These are phyloP conservation scores for Hygrocybe punicea DNA, from an alignment of 768 basidiomycete genomes.

Conservation along the genomic window DNA sequence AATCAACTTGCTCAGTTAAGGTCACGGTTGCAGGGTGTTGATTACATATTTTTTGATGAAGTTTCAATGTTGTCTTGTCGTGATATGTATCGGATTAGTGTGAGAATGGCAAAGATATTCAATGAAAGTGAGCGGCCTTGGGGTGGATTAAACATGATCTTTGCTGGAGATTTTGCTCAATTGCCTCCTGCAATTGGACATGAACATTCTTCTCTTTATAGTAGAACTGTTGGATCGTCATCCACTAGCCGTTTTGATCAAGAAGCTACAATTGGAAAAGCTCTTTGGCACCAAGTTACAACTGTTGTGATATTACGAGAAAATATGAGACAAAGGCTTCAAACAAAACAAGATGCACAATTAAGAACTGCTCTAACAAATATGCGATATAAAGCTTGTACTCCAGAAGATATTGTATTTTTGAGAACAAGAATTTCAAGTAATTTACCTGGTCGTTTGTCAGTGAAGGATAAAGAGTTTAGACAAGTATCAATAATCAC, in stretches of 20 bases:
- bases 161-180: slow-evolving; percentile 41
- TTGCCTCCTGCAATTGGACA: slow-evolving; percentile 13
- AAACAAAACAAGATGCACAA: slow-evolving; percentile 13
- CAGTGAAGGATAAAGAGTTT: slow-evolving; percentile 20
- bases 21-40: slow-evolving; percentile 4
- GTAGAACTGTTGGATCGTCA: slow-evolving; percentile 4
- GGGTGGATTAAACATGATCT: slow-evolving; percentile 37
- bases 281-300: slow-evolving; percentile 31
- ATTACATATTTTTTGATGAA: slow-evolving; percentile 31
- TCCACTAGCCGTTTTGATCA: slow-evolving; percentile 9
- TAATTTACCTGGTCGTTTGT: slow-evolving; percentile 1
- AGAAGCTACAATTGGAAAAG: slow-evolving; percentile 21
- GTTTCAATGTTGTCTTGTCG: slow-evolving; percentile 40
- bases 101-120: slow-evolving; percentile 20
- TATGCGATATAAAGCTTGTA: slow-evolving; percentile 37
- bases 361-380: slow-evolving; percentile 19
- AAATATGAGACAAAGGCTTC: slow-evolving; percentile 30
- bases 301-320: slow-evolving; percentile 35
- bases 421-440: slow-evolving; percentile 25
- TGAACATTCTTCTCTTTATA: slow-evolving; percentile 17
- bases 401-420: slow-evolving; percentile 35
- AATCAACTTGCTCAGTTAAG: slow-evolving; percentile 6
- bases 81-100: slow-evolving; percentile 32
- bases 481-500: slow-evolving; percentile 40
- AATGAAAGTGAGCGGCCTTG: slow-evolving; percentile 21